Conservation (phyloP, 768 basidiomycete species). For the Tulasnella sp. region DNA sequence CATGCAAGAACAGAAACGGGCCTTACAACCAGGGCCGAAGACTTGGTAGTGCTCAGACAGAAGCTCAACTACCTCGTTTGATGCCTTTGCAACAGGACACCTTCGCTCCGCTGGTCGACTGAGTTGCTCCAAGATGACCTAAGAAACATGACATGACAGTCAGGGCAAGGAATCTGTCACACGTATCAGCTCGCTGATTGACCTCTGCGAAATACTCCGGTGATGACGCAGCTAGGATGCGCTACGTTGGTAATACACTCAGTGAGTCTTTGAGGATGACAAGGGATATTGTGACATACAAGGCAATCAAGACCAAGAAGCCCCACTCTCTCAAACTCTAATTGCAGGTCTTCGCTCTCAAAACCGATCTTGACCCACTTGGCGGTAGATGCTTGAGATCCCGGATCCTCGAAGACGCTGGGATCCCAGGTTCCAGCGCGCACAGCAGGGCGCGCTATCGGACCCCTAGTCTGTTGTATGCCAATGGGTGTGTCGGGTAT, state of each 20-base stretch:
- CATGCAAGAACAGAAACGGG: not conserved
- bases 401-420: not conserved
- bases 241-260: not conserved
- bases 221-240: conserved; percentile 32
- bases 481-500: conserved; percentile 24
- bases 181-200: not conserved
- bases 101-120: conserved; percentile 60
- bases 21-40: conserved; percentile 70
- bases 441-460: not conserved
- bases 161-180: conserved; percentile 12
- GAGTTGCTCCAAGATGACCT: conserved; percentile 72
- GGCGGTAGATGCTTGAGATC: not conserved
- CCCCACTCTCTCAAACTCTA: conserved; percentile 70
- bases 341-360: conserved; percentile 55
- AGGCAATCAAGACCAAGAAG: conserved; percentile 74
- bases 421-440: not conserved
- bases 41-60: conserved; percentile 79
- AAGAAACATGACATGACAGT: conserved; percentile 1
- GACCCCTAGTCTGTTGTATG: not conserved
- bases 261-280: not conserved
- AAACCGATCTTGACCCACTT: conserved; percentile 79
- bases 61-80: conserved; percentile 75
- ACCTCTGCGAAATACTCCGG: conserved; percentile 69
- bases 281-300: conserved; percentile 32
- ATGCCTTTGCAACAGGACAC: conserved; percentile 74